Evolutionary conservation across 805 yeast species (phyloP), one percentile per base, ranked within the genome.

Genomic region (Cyberlindnera bimundalis): DNA sequence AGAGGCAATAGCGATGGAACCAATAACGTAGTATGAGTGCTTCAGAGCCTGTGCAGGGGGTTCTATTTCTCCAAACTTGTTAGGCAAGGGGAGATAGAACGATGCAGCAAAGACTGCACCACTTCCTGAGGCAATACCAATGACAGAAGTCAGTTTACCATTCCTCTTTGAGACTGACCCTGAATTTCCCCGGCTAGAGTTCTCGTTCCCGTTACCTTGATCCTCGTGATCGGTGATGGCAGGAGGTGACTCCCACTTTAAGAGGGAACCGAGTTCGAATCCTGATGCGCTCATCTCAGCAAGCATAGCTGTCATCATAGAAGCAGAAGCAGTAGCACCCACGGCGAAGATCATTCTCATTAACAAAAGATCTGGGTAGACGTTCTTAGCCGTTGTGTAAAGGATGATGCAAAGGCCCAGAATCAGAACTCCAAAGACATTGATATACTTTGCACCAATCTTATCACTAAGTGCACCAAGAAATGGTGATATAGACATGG

Each of bases 101-200:
- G 73, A 54, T 1, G 80, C 86, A 0, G 86, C 70, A 45, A 79
- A 73, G 1, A 82, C 70, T 2, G 88, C 89, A 35, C 89, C 89
- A 14, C 77, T 54, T 0, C 88, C 88, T 14, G 84, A 69, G 35
- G 73, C 64, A 13, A 78, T 58, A 2, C 90, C 90, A 31, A 82
- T 70, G 17, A 79, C 53, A 0, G 87, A 81, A 0, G 84, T 71
- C 39, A 71, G 65, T 46, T 71, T 73, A 3, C 87, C 88, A 47
- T 71, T 74, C 33, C 66, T 61, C 29, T 62, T 51, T 10, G 46
- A 42, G 15, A 46, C n/a, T n/a, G n/a, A n/a, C n/a, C n/a, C n/a
- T n/a, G n/a, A n/a, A n/a, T n/a, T n/a, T n/a, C n/a, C n/a, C n/a
- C n/a, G n/a, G n/a, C n/a, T n/a, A n/a, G n/a, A n/a, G n/a, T n/a